These are phyloP conservation scores for Panus rudis DNA, from an alignment of 768 basidiomycete species.

Conservation along the genomic window DNA sequence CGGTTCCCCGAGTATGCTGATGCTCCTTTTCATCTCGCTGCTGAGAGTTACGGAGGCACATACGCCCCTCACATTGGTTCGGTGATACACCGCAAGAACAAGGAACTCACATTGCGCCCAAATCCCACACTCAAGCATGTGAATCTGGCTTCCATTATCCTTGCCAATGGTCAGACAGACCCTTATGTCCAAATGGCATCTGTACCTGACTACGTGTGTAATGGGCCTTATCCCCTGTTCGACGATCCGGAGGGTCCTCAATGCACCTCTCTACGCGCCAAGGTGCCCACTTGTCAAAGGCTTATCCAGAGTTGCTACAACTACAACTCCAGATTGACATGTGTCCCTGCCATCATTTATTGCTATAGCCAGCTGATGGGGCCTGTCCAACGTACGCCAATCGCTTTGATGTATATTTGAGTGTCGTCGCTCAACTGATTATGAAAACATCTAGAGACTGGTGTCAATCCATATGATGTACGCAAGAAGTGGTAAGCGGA, in stretches of 20 bases:
- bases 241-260: conserved; percentile 45
- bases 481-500: conserved; percentile 47
- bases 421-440: neutral
- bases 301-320: conserved; percentile 45
- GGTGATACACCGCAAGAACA: conserved; percentile 74
- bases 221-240: conserved; percentile 77
- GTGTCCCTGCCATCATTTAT: conserved; percentile 62
- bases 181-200: conserved; percentile 75
- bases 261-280: conserved; percentile 37
- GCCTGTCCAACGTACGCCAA: conserved; percentile 63
- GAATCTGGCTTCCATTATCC: conserved; percentile 76
- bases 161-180: conserved; percentile 86
- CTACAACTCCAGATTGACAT: conserved; percentile 34
- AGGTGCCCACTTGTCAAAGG: conserved; percentile 47
- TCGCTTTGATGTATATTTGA: neutral
- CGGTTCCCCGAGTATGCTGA: conserved; percentile 68
- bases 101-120: conserved; percentile 39
- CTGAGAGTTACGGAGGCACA: conserved; percentile 66
- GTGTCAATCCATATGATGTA: conserved; percentile 80
- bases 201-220: conserved; percentile 77
- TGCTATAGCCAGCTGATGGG: conserved; percentile 71
- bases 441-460: conserved; percentile 5
- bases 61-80: conserved; percentile 85
- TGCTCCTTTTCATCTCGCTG: conserved; percentile 71
- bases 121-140: conserved; percentile 53